A percentile compares a stretch with the other conserved stretches of the same genome.
Conservation (phyloP, 768 basidiomycete genomes). For the Nidularia pulvinata region DNA sequence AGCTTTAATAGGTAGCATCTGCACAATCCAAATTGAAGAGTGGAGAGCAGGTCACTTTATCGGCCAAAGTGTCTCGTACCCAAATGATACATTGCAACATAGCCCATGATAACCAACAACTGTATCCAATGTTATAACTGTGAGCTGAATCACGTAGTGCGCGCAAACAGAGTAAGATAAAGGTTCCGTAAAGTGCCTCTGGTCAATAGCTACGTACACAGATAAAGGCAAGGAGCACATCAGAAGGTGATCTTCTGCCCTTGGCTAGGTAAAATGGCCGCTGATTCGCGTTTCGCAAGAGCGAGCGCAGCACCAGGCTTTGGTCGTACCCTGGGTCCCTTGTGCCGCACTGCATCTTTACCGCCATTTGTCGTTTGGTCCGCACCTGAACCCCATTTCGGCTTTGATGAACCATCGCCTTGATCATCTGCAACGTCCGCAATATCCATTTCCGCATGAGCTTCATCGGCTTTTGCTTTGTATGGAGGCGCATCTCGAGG, state of each 20-base stretch:
- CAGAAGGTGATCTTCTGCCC: slow-evolving; percentile 78
- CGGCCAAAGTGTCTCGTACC: too few species aligned
- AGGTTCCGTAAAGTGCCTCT: too few species aligned
- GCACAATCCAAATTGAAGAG: too few species aligned
- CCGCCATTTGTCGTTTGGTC: slow-evolving; percentile 1
- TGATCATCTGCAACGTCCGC: slow-evolving; percentile 4
- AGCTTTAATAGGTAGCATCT: too few species aligned
- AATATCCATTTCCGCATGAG: background rate
- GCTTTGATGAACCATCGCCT: background rate
- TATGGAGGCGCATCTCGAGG: background rate
- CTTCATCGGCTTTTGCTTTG: background rate
- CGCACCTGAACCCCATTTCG: slow-evolving; percentile 1
- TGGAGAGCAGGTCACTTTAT: too few species aligned
- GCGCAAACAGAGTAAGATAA: too few species aligned
- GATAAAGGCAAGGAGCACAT: background rate
- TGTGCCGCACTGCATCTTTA: slow-evolving; percentile 10
- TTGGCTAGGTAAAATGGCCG: slow-evolving; percentile 67
- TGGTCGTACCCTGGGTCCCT: slow-evolving; percentile 47
- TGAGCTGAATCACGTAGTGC: too few species aligned
- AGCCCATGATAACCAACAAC: too few species aligned
- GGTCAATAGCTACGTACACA: too few species aligned
- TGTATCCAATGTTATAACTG: too few species aligned
- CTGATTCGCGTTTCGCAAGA: slow-evolving; percentile 72
- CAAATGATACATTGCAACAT: too few species aligned
- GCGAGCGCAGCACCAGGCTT: slow-evolving; percentile 84